Percentiles rank a stretch among this genome's conserved stretches.
Conservation (phyloP, 495 filamentous ascomycete genomes). For the Paragyromitra xinjiangensis region DNA sequence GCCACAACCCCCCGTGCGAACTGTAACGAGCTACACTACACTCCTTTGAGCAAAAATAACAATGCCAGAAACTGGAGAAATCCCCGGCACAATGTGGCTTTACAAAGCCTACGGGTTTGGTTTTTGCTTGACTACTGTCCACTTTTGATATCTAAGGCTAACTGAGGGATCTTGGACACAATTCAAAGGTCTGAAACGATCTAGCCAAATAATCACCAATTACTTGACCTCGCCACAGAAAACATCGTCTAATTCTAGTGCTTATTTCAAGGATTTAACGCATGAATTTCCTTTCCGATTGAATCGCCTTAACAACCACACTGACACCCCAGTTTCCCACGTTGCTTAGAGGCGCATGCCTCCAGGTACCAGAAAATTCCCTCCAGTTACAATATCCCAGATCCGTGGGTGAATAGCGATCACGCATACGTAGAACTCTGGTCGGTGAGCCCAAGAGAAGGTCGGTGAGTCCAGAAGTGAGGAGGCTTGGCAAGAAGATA, state of each 20-base stretch:
- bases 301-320: conserved; percentile 20
- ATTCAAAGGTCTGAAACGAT: conserved; percentile 9
- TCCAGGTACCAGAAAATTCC: conserved; percentile 20
- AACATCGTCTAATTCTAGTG: conserved; percentile 35
- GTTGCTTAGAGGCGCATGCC: conserved; percentile 32
- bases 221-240: conserved; percentile 42
- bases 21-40: not conserved
- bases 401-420: conserved; percentile 28
- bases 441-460: conserved; percentile 4
- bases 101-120: not conserved
- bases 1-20: conserved; percentile 25
- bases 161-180: conserved; percentile 18
- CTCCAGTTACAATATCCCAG: conserved; percentile 16
- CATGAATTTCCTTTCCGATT: conserved; percentile 42
- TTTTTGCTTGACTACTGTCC: conserved; percentile 1
- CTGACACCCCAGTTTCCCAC: not conserved
- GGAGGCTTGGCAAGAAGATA: conserved; percentile 32
- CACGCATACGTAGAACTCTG: not conserved
- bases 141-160: conserved; percentile 25
- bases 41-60: not conserved
- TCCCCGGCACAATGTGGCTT: conserved; percentile 26
- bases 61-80: conserved; percentile 7
- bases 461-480: not conserved
- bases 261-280: conserved; percentile 36
- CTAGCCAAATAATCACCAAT: conserved; percentile 13